phyloP scores from a whole-genome alignment of 192 early-diverging fungal species.

The Phycomyces nitens region DNA sequence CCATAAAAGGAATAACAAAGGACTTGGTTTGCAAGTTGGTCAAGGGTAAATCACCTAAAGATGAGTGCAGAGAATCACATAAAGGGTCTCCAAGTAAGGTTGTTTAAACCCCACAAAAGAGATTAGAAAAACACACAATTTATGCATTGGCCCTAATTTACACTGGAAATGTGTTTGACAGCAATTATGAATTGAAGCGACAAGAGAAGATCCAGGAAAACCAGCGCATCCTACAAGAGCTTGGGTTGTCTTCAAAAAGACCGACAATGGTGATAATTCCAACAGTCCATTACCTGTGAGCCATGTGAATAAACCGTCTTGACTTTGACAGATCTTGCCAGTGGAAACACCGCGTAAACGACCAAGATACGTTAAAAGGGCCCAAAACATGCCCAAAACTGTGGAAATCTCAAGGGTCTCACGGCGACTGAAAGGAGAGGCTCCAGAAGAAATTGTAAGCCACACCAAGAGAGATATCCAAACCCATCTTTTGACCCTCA shows the following conservation, averaged over 20 bases:
- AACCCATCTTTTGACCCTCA: too few relatives aligned
- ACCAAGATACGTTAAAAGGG: not conserved
- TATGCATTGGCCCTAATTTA: too few relatives aligned
- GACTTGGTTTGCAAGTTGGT: not conserved
- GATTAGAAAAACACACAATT: too few relatives aligned
- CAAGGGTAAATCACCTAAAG: too few relatives aligned
- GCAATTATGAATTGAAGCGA: conserved; percentile 42
- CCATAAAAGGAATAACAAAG: not conserved
- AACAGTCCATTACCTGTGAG: too few relatives aligned
- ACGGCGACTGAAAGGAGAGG: conserved; percentile 24
- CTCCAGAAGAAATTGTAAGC: conserved; percentile 31
- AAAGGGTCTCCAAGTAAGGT: not conserved
- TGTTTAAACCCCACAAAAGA: too few relatives aligned
- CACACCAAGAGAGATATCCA: not conserved
- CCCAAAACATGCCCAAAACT: conserved; percentile 1
- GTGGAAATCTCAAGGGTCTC: conserved; percentile 4
- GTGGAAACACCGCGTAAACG: not conserved
- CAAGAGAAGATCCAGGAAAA: conserved; percentile 42
- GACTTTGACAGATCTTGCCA: too few relatives aligned
- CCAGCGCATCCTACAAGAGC: conserved; percentile 36
- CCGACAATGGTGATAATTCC: too few relatives aligned
- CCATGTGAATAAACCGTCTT: too few relatives aligned
- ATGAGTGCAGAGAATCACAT: not conserved
- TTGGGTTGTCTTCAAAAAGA: conserved; percentile 26
- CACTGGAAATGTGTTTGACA: not conserved